Evolutionary conservation across 225 moss, liverwort and hornwort species (phyloP).

Genomic region (Pleurozium schreberi): DNA sequence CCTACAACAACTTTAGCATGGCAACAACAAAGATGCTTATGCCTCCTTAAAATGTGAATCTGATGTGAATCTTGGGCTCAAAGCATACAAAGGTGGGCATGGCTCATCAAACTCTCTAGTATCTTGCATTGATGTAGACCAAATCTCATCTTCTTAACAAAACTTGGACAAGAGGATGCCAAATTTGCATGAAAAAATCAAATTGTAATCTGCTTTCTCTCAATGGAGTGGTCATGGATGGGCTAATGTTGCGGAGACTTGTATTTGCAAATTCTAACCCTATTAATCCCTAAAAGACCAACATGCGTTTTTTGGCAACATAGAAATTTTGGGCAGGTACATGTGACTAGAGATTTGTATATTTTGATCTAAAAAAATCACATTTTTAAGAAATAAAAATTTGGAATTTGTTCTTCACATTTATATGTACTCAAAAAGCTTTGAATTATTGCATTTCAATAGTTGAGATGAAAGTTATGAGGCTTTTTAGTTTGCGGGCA

Average conservation of each 20-base stretch:
- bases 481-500: no score
- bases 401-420: no score
- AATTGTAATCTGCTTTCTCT: not conserved
- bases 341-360: no score
- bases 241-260: not conserved
- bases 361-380: no score
- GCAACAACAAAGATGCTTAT: not conserved
- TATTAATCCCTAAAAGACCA: no score
- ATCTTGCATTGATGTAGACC: not conserved
- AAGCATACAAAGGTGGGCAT: rapidly evolving
- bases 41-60: not conserved
- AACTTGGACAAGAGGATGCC: not conserved
- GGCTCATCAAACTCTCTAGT: not conserved
- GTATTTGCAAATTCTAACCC: not conserved
- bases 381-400: no score
- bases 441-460: no score
- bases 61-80: not conserved
- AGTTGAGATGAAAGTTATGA: no score
- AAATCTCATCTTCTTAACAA: not conserved
- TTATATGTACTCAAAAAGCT: no score
- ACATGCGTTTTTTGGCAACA: no score
- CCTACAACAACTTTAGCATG: not conserved
- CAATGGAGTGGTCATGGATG: not conserved
- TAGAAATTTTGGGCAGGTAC: no score
- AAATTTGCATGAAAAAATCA: not conserved